Evolutionary conservation across 768 basidiomycete species (phyloP), one percentile per base, ranked within the genome.

Genomic region (Serpula lacrymans): DNA sequence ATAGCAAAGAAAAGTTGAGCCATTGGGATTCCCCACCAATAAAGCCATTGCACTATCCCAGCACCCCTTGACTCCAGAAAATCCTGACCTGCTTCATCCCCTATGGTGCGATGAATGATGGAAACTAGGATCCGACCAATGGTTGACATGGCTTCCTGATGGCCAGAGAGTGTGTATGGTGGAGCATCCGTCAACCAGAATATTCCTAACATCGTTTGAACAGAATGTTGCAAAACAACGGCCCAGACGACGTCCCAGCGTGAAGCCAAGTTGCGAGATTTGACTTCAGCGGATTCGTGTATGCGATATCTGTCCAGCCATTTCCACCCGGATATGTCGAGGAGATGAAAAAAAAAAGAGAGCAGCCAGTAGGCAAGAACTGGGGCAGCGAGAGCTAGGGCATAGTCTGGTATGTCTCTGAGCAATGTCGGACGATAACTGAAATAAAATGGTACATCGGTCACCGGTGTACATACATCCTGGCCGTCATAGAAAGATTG

Each of bases 21-120:
- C 2, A 64, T 51, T 1, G 96, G 96, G 4, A 93, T 80, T 4
- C 70, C 81, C 91, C 93, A 99, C 95, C 95, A 99, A 60, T 98
- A 99, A 13, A 82, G 49, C 57, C 75, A 75, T 57, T 84, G 75
- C 12, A 82, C 72, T 12, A 80, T 51, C 14, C 71, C 50, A 6
- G 60, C 61, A 3, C 67, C 78, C 44, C 59, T 53, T 12, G 23
- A 43, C 21, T 57, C 51, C 49, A 77, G 51, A n/a, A 74, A 21
- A 18, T 56, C 49, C 41, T 58, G 55, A 0, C 61, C 72, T 0
- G 57, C 51, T 28, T 68, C 52, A 34, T 67, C 58, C 13, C 80
- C 79, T 5, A 81, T 41, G 3, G 68, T 27, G 39, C 63, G 49
- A 27, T 60, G 44, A 2, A 72, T 49, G 0, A 69, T 52, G 37